Conservation (phyloP, 495 filamentous ascomycete species). For the Lasiosphaeria miniovina region DNA sequence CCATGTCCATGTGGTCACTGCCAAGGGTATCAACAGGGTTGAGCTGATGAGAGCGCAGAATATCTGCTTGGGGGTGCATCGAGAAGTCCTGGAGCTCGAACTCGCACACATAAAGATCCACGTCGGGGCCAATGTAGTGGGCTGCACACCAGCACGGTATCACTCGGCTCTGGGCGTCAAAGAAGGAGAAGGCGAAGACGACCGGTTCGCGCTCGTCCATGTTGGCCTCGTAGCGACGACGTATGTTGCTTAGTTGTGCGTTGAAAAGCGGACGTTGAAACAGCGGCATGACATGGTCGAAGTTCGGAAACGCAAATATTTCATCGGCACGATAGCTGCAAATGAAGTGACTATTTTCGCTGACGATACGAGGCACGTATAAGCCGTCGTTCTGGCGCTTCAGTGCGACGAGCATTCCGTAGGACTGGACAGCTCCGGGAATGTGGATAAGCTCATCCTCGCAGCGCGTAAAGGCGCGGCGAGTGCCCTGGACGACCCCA, state of each 20-base stretch:
- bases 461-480: conserved; percentile 20
- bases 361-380: conserved; percentile 22
- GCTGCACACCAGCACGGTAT: conserved; percentile 27
- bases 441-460: conserved; percentile 27
- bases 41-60: background rate
- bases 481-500: conserved; percentile 22
- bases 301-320: conserved; percentile 20
- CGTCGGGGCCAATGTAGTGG: conserved; percentile 19
- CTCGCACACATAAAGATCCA: conserved; percentile 25
- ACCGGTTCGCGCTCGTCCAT: conserved; percentile 17
- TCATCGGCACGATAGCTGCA: conserved; percentile 20
- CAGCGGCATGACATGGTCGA: conserved; percentile 22
- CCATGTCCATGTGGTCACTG: conserved; percentile 24
- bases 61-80: conserved; percentile 17
- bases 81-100: conserved; percentile 28
- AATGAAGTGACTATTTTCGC: conserved; percentile 22
- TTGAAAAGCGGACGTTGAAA: conserved; percentile 22
- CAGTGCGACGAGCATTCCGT: conserved; percentile 26
- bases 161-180: conserved; percentile 18
- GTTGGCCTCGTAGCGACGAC: conserved; percentile 7
- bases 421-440: conserved; percentile 23
- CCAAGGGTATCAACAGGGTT: conserved; percentile 25
- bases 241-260: conserved; percentile 16
- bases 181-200: conserved; percentile 26
- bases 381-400: conserved; percentile 16